Evolutionary conservation across 2,329 filamentous ascomycete species (phyloP).

Genomic region (Trichoderma oligosporum): DNA sequence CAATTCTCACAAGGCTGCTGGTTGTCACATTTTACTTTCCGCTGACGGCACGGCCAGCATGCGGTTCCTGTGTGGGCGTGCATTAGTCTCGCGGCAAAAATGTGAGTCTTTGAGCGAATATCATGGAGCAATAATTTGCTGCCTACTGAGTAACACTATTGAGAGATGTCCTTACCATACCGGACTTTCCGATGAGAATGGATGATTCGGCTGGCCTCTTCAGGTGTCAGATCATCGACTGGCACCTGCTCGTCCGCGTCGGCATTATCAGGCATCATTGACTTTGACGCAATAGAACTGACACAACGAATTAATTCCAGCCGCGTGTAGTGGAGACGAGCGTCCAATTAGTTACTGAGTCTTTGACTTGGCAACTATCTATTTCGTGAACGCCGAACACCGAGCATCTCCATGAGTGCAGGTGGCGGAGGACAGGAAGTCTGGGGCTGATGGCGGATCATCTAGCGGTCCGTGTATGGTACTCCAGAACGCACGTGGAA

Average conservation of each 20-base stretch:
- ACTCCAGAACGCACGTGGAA: too few species aligned
- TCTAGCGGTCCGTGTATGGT: constrained; percentile 14
- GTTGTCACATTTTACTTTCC: constrained; percentile 68
- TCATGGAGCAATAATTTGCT: neutral
- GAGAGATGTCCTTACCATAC: constrained; percentile 48
- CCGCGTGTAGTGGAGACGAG: constrained; percentile 15
- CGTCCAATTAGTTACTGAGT: constrained; percentile 8
- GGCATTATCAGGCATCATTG: constrained; percentile 44
- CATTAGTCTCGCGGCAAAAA: constrained; percentile 3
- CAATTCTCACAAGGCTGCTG: constrained; percentile 66
- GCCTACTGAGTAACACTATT: neutral
- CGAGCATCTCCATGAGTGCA: constrained; percentile 29
- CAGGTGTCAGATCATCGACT: constrained; percentile 57
- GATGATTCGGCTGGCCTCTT: constrained; percentile 65
- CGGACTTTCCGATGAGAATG: constrained; percentile 66
- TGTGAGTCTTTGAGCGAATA: neutral
- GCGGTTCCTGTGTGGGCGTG: constrained; percentile 53
- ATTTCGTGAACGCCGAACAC: constrained; percentile 34
- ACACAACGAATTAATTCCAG: neutral
- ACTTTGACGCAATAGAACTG: constrained; percentile 11
- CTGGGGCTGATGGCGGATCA: constrained; percentile 11
- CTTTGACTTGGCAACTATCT: neutral
- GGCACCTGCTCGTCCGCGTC: constrained; percentile 42
- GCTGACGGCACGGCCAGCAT: constrained; percentile 64
- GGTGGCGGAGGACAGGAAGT: neutral